Conservation (phyloP, 1,139 yeast genomes). For the Yamadazyma triangularis region DNA sequence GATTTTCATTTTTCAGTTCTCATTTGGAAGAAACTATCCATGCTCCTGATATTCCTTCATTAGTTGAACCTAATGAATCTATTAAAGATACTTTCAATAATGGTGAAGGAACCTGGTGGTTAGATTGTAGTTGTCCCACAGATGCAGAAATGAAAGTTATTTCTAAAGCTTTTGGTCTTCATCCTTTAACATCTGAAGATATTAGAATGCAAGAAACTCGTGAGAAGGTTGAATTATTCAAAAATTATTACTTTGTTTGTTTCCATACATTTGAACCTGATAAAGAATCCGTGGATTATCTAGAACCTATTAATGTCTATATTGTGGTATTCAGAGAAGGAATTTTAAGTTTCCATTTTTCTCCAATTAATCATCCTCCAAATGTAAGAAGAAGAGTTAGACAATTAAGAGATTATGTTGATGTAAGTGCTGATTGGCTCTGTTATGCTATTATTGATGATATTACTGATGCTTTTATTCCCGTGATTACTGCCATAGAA, state of each 20-base stretch:
- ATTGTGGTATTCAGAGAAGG: constrained; percentile 86
- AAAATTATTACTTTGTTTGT: constrained; percentile 73
- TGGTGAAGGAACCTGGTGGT: constrained; percentile 72
- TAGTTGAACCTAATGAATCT: constrained; percentile 61
- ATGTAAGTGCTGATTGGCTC: constrained; percentile 87
- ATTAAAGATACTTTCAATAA: constrained; percentile 61
- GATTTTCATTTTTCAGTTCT: constrained; percentile 80
- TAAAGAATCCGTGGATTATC: constrained; percentile 69
- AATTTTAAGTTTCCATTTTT: constrained; percentile 77
- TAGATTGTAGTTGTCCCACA: constrained; percentile 67
- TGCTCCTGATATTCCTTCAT: constrained; percentile 78
- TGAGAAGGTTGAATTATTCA: constrained; percentile 77
- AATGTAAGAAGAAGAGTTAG: constrained; percentile 90
- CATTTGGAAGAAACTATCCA: constrained; percentile 85
- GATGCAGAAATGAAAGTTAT: constrained; percentile 64
- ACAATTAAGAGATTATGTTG: constrained; percentile 82
- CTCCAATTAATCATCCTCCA: constrained; percentile 77
- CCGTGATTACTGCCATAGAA: constrained; percentile 81
- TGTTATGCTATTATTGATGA: constrained; percentile 93
- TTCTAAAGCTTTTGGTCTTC: constrained; percentile 71
- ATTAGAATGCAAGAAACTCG: constrained; percentile 81
- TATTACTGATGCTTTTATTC: constrained; percentile 91
- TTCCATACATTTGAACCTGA: constrained; percentile 80
- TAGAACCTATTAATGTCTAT: constrained; percentile 86
- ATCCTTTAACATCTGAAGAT: constrained; percentile 83